Conservation (phyloP, 768 basidiomycete species). For the Tubosaeta brunneosetosa region DNA sequence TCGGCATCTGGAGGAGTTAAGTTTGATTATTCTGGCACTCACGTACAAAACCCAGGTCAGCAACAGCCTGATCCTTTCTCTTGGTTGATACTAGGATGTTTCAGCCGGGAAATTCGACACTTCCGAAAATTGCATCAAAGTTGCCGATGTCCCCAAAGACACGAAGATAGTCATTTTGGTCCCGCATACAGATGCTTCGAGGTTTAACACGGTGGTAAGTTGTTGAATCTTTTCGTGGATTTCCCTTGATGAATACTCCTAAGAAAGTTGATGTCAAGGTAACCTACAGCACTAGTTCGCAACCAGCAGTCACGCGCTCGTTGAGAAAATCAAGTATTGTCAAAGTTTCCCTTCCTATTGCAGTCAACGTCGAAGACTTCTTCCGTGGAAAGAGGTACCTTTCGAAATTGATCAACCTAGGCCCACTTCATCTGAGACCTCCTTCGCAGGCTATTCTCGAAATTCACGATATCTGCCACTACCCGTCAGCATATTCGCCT, state of each 20-base stretch:
- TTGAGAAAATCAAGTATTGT: conserved; percentile 54
- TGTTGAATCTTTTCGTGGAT: neutral
- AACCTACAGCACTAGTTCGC: conserved; percentile 58
- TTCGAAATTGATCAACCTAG: neutral
- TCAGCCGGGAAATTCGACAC: conserved; percentile 31
- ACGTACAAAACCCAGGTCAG: conserved; percentile 34
- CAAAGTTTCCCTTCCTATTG: conserved; percentile 71
- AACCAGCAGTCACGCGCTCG: conserved; percentile 50
- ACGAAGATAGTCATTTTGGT: conserved; percentile 46
- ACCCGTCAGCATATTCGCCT: conserved; percentile 78
- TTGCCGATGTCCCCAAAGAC: conserved; percentile 46
- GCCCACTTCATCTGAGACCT: neutral
- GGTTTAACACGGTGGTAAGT: conserved; percentile 57
- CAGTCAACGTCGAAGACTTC: conserved; percentile 95
- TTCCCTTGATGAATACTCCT: conserved; percentile 1
- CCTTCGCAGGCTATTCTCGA: conserved; percentile 70
- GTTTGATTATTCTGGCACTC: conserved; percentile 43
- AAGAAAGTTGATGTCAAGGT: conserved; percentile 68
- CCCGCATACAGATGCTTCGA: conserved; percentile 65
- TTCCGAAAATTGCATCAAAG: conserved; percentile 40
- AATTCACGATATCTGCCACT: conserved; percentile 84
- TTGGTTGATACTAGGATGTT: conserved; percentile 1
- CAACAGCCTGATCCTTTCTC: conserved; percentile 7
- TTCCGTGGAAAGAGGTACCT: conserved; percentile 78
- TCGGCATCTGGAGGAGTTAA: conserved; percentile 48